A percentile compares a stretch with the other conserved stretches of the same genome.
Conservation (phyloP, 139 green algal species). For the Coccomyxa sp. region DNA sequence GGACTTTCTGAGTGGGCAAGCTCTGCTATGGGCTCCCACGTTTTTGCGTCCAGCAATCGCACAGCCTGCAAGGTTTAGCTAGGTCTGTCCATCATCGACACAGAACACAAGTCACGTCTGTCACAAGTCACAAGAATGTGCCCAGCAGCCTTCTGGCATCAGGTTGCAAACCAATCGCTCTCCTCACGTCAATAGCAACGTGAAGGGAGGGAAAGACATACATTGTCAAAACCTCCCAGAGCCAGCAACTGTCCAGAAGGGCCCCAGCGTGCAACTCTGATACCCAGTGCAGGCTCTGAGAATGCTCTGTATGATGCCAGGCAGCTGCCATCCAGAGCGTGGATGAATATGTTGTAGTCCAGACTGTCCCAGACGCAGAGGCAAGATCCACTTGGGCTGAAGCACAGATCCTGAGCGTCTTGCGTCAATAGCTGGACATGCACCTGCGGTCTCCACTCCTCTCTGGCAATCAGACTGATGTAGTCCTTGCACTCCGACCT, state of each 20-base stretch:
- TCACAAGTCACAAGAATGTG: neutral
- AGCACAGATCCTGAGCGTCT: slow-evolving; percentile 51
- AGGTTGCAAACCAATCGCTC: too few species aligned
- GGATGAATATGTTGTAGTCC: slow-evolving; percentile 45
- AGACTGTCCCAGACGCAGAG: slow-evolving; percentile 71
- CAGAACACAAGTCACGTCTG: too few species aligned
- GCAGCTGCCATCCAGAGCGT: slow-evolving; percentile 25
- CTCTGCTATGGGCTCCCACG: slow-evolving; percentile 63
- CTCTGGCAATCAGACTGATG: slow-evolving; percentile 48
- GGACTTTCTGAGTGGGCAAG: slow-evolving; percentile 38
- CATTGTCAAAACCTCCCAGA: slow-evolving; percentile 70
- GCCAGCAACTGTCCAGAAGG: slow-evolving; percentile 62
- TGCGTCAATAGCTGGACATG: slow-evolving; percentile 27
- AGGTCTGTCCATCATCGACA: too few species aligned
- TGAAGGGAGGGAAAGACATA: neutral
- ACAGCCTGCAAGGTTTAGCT: slow-evolving; percentile 47
- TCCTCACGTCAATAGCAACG: neutral
- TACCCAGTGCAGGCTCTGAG: slow-evolving; percentile 49
- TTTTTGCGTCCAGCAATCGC: slow-evolving; percentile 64
- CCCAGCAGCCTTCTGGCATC: neutral
- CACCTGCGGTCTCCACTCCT: slow-evolving; percentile 22
- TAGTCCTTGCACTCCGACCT: slow-evolving; percentile 70
- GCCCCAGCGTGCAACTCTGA: slow-evolving; percentile 59
- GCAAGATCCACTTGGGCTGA: slow-evolving; percentile 51
- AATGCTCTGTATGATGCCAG: slow-evolving; percentile 39